Conservation (phyloP, 2,329 filamentous ascomycete genomes). For the Fusarium sp. region DNA sequence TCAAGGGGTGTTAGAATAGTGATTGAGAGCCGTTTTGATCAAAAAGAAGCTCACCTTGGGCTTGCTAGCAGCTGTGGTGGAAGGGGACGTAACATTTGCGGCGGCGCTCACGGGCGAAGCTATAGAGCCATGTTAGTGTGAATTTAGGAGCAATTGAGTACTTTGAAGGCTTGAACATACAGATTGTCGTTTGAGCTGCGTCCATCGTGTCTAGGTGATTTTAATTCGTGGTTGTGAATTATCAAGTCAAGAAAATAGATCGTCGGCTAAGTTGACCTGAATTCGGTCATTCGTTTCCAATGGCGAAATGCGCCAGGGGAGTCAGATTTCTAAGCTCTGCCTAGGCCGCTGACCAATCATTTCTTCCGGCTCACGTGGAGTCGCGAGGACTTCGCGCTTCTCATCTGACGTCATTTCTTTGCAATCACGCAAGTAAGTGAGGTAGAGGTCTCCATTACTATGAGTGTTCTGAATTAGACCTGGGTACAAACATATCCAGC, state of each 20-base stretch:
- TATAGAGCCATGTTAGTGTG: conserved; percentile 14
- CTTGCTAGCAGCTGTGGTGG: conserved; percentile 44
- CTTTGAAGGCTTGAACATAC: conserved; percentile 28
- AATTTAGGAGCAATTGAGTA: background rate
- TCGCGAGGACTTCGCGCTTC: conserved; percentile 32
- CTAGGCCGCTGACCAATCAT: conserved; percentile 41
- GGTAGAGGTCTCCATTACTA: background rate
- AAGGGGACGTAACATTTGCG: conserved; percentile 43
- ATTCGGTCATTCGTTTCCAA: conserved; percentile 29
- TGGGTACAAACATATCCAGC: background rate
- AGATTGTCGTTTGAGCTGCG: conserved; percentile 38
- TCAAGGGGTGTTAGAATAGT: conserved; percentile 1
- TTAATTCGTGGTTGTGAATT: conserved; percentile 24
- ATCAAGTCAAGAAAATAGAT: conserved; percentile 25
- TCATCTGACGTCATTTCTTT: conserved; percentile 40
- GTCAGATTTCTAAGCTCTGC: conserved; percentile 44
- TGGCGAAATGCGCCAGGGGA: conserved; percentile 35
- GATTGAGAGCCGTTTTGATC: conserved; percentile 16
- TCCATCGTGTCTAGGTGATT: conserved; percentile 42
- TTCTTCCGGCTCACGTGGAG: conserved; percentile 41
- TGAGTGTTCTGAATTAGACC: background rate
- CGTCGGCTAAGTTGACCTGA: conserved; percentile 13
- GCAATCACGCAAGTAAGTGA: background rate
- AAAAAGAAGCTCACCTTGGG: conserved; percentile 52
- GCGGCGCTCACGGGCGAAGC: conserved; percentile 36